A percentile compares a stretch with the other conserved stretches of the same genome.
Evolutionary conservation across 1,284 basidiomycete genomes (phyloP).

Genomic region (Boletus austroedulis): DNA sequence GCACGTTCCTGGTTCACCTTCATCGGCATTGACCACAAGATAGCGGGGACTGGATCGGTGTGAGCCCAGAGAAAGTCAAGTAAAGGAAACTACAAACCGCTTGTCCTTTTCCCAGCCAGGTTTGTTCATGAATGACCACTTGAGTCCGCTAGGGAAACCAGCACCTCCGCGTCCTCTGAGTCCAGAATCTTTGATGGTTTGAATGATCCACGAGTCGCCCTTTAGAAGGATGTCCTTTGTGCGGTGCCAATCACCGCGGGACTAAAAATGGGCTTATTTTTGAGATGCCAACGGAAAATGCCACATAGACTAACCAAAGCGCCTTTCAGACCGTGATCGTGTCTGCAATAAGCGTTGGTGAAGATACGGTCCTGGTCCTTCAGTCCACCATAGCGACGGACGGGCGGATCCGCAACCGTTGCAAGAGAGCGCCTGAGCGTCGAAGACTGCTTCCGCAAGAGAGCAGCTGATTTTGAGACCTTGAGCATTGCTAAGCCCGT

Average conservation of each 20-base stretch:
- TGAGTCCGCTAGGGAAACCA: constrained; percentile 95
- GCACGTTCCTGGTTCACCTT: constrained; percentile 98
- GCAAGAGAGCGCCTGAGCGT: constrained; percentile 55
- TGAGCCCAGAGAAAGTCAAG: not conserved
- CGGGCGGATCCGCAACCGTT: constrained; percentile 79
- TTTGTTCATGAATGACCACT: constrained; percentile 99
- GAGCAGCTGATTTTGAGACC: constrained; percentile 27
- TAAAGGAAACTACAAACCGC: constrained; percentile 47
- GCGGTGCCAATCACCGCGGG: constrained; percentile 95
- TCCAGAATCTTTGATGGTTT: constrained; percentile 94
- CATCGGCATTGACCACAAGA: constrained; percentile 97
- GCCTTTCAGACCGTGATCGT: constrained; percentile 88
- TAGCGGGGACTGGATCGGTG: constrained; percentile 72
- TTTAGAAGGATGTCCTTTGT: constrained; percentile 96
- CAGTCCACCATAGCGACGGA: constrained; percentile 84
- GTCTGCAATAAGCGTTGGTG: constrained; percentile 81
- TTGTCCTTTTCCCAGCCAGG: constrained; percentile 96
- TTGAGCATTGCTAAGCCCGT: constrained; percentile 25
- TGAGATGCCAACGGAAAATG: not conserved
- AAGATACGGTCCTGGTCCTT: constrained; percentile 95
- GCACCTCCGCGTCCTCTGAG: constrained; percentile 95
- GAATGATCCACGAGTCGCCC: constrained; percentile 97
- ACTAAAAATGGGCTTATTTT: constrained; percentile 41
- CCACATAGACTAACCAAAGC: constrained; percentile 56
- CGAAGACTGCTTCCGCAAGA: constrained; percentile 19